Conservation (phyloP, 805 yeast genomes). For the Metschnikowia koreensis region DNA sequence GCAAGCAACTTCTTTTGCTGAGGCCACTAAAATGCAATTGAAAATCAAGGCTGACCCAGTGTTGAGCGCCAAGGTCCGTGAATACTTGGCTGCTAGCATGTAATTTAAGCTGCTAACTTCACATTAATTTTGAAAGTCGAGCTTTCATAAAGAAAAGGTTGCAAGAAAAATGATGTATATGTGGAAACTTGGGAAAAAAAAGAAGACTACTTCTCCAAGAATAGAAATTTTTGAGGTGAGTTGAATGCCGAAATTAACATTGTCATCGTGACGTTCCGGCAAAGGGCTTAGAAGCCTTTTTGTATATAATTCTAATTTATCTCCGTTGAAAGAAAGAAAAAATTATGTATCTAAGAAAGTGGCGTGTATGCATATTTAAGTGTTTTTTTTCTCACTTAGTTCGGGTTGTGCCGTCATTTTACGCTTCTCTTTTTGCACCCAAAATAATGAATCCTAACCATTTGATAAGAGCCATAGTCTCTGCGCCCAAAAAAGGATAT, state of each 20-base stretch:
- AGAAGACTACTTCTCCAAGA: not conserved
- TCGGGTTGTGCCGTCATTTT: not conserved
- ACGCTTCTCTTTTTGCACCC: slow-evolving; percentile 14
- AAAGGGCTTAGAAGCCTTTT: not conserved
- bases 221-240: not conserved
- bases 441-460: slow-evolving; percentile 13
- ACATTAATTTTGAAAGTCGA: not conserved
- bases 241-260: not conserved
- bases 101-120: not conserved
- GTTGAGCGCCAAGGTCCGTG: slow-evolving; percentile 60
- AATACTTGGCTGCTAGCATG: slow-evolving; percentile 24
- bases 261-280: slow-evolving; percentile 5
- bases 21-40: slow-evolving; percentile 88
- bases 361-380: slow-evolving; percentile 1
- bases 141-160: not conserved
- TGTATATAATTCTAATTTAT: slow-evolving; percentile 6
- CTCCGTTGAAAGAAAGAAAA: not conserved
- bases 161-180: not conserved
- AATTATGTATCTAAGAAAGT: not conserved
- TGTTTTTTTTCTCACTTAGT: not conserved
- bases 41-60: slow-evolving; percentile 70
- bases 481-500: slow-evolving; percentile 24
- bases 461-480: slow-evolving; percentile 19
- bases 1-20: slow-evolving; percentile 88
- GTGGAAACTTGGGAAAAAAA: not conserved